These are phyloP conservation scores for Stenogyne calaminthoides DNA, from an alignment of 305 asterid genomes.

Conservation along the genomic window DNA sequence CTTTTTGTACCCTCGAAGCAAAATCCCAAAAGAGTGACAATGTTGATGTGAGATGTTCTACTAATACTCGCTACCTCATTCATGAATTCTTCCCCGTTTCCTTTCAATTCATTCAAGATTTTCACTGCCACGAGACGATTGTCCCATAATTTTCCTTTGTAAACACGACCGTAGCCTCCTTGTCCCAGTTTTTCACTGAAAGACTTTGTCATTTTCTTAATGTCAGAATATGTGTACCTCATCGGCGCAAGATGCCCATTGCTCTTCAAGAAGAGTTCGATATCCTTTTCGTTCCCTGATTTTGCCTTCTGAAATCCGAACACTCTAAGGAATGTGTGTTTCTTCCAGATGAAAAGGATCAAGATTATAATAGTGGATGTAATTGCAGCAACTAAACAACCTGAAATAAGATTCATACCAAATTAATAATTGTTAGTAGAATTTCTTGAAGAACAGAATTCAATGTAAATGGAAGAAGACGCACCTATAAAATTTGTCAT, in stretches of 20 bases:
- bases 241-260: constrained; percentile 30
- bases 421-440: neutral
- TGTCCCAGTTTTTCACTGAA: constrained; percentile 35
- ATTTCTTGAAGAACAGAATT: neutral
- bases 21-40: constrained; percentile 45
- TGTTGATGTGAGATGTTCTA: constrained; percentile 46
- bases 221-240: constrained; percentile 33
- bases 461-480: neutral
- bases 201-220: constrained; percentile 39
- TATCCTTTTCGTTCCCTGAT: constrained; percentile 2
- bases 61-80: constrained; percentile 35
- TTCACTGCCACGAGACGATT: constrained; percentile 46
- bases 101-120: constrained; percentile 33
- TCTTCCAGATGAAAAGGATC: neutral
- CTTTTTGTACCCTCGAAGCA: constrained; percentile 40
- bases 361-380: neutral
- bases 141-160: constrained; percentile 26
- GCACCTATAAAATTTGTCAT: constrained; percentile 13
- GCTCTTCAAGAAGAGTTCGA: constrained; percentile 36
- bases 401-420: neutral
- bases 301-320: neutral
- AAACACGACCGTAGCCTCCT: constrained; percentile 37
- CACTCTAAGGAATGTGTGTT: neutral
- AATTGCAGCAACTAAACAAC: neutral
- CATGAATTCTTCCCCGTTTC: constrained; percentile 42